Evolutionary conservation across 495 filamentous ascomycete genomes (phyloP).

Genomic region (Talaromyces adpressus): DNA sequence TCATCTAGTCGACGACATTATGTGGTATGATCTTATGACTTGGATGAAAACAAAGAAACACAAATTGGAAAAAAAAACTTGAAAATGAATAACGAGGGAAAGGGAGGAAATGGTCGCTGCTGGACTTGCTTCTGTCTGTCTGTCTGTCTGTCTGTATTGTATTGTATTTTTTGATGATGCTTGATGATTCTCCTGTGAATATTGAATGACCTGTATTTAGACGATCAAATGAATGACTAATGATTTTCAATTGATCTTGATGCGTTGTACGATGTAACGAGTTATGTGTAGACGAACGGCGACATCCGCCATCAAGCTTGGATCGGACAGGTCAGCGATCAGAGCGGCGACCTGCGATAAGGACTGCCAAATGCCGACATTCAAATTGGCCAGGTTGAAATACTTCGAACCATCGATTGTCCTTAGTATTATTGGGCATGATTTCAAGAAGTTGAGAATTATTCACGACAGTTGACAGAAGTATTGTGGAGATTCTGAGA

Average conservation of each 20-base stretch:
- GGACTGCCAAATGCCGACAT: neutral
- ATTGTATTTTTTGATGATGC: neutral
- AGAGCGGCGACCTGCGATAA: neutral
- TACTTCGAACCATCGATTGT: neutral
- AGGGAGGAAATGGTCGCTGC: neutral
- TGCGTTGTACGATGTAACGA: neutral
- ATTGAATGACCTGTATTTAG: neutral
- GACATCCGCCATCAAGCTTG: neutral
- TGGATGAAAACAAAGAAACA: neutral
- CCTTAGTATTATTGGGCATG: neutral
- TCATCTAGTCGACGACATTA: constrained; percentile 31
- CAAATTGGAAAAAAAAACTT: neutral
- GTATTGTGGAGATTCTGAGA: neutral
- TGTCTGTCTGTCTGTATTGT: constrained; percentile 3
- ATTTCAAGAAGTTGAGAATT: neutral
- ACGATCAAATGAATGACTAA: neutral
- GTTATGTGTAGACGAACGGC: neutral
- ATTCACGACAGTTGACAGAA: neutral
- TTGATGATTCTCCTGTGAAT: constrained; percentile 6
- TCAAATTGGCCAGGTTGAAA: neutral
- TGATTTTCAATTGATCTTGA: neutral
- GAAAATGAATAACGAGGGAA: constrained; percentile 6
- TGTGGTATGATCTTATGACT: constrained; percentile 23
- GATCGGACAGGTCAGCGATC: neutral
- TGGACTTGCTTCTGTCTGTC: neutral